Conservation (phyloP, 2,329 filamentous ascomycete species). For the Capronia americana region DNA sequence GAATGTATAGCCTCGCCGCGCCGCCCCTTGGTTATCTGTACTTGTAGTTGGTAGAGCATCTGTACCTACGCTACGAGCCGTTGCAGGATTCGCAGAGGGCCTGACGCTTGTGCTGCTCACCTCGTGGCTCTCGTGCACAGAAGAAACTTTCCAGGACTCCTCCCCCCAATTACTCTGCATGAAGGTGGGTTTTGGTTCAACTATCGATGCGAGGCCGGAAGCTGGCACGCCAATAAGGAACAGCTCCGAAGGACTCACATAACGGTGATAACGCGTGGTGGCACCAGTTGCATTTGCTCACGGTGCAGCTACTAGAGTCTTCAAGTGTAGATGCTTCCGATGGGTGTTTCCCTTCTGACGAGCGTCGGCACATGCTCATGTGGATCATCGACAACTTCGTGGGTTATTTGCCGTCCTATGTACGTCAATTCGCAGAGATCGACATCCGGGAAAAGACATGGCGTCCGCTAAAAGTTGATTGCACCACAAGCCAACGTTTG, state of each 20-base stretch:
- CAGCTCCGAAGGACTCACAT: background rate
- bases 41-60: background rate
- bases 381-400: background rate
- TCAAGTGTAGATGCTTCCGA: background rate
- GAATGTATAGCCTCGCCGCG: background rate
- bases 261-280: background rate
- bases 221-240: background rate
- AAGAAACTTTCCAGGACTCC: background rate
- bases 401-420: slow-evolving; percentile 1
- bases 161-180: slow-evolving; percentile 3
- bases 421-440: slow-evolving; percentile 22
- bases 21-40: background rate
- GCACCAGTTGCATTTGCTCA: background rate
- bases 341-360: background rate
- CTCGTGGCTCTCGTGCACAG: background rate
- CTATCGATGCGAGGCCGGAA: background rate
- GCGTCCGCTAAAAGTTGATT: slow-evolving; percentile 5
- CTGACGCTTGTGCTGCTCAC: slow-evolving; percentile 6
- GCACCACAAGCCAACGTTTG: slow-evolving; percentile 5
- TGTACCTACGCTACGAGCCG: background rate
- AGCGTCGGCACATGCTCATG: background rate
- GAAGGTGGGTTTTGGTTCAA: slow-evolving; percentile 5
- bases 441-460: slow-evolving; percentile 9
- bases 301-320: background rate
- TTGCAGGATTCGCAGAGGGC: slow-evolving; percentile 1